These are phyloP conservation scores for Stephania japonica DNA, from an alignment of 164 flowering plant genomes.

Conservation along the genomic window DNA sequence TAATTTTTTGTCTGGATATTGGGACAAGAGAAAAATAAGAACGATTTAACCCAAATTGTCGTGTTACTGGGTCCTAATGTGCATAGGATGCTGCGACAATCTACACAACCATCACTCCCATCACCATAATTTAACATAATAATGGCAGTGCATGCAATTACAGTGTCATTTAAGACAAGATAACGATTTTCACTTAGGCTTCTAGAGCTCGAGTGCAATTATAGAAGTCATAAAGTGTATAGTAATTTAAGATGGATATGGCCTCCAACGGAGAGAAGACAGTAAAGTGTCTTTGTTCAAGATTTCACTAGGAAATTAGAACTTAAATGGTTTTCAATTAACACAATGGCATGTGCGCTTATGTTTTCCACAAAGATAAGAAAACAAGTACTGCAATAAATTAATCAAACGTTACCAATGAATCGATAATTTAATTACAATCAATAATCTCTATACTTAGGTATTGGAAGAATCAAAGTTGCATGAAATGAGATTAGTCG, in stretches of 20 bases:
- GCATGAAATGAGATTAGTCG: too few species aligned
- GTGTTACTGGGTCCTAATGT: not conserved
- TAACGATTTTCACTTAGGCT: not conserved
- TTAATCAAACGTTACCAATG: too few species aligned
- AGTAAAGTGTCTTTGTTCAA: constrained; percentile 1
- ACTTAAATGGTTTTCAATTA: too few species aligned
- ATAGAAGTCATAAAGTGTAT: not conserved
- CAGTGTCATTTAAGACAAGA: not conserved
- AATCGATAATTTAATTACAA: too few species aligned
- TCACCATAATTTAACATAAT: not conserved
- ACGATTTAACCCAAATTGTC: not conserved
- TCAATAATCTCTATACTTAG: too few species aligned
- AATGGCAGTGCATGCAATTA: not conserved
- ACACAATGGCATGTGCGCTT: too few species aligned
- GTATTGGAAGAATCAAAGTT: too few species aligned
- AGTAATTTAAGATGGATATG: not conserved
- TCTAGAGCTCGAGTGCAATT: constrained; percentile 5
- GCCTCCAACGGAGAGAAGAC: constrained; percentile 4
- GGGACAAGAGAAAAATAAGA: not conserved
- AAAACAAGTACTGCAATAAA: too few species aligned
- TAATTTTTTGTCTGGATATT: too few species aligned
- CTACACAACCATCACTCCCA: not conserved
- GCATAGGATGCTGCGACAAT: not conserved
- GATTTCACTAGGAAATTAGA: not conserved
- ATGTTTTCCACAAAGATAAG: too few species aligned